Conservation (phyloP, 306 rosid species). For the Prunus mume region DNA sequence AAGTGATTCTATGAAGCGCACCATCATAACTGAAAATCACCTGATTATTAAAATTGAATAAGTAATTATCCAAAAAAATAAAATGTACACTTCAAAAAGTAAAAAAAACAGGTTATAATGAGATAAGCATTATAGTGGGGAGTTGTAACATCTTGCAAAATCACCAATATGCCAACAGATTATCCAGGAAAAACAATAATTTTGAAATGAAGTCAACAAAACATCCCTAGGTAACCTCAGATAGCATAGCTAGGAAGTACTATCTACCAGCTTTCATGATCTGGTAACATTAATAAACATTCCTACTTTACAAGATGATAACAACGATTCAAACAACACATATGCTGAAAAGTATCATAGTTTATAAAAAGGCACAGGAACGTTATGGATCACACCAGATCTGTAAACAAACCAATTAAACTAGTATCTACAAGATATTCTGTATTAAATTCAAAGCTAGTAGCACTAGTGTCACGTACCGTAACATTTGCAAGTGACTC, state of each 20-base stretch:
- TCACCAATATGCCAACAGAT: background rate
- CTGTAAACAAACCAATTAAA: background rate
- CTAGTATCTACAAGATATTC: background rate
- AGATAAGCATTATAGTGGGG: background rate
- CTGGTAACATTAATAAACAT: background rate
- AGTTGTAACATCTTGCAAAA: background rate
- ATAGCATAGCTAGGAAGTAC: background rate
- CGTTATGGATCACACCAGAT: background rate
- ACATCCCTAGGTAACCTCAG: background rate
- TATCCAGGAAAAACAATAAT: background rate
- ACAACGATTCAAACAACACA: background rate
- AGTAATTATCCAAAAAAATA: background rate
- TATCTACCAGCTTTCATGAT: background rate
- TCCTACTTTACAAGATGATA: background rate
- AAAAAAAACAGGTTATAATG: background rate
- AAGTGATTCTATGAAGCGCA: background rate
- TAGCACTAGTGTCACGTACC: slow-evolving; percentile 35
- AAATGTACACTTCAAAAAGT: background rate
- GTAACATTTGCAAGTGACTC: slow-evolving; percentile 82
- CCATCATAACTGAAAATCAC: background rate
- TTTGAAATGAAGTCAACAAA: background rate
- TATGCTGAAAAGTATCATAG: background rate
- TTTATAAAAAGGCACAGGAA: background rate
- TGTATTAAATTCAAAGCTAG: background rate
- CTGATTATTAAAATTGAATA: background rate